Conservation (phyloP, 768 basidiomycete genomes). For the Lactifluus echinatus region DNA sequence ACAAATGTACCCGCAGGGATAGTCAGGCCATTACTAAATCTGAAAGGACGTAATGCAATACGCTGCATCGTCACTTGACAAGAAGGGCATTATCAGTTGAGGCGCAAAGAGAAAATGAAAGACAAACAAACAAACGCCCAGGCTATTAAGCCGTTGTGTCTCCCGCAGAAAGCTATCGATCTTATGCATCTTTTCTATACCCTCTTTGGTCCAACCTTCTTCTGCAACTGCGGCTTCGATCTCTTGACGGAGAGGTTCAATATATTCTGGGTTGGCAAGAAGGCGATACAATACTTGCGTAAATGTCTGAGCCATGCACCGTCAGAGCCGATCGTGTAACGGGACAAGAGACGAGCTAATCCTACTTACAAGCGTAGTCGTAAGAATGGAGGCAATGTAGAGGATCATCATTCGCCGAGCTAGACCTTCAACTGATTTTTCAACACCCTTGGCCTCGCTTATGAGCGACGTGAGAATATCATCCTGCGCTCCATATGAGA, state of each 20-base stretch:
- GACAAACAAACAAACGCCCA: slow-evolving; percentile 7
- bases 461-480: slow-evolving; percentile 38
- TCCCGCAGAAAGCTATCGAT: slow-evolving; percentile 26
- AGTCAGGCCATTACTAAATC: slow-evolving; percentile 29
- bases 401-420: slow-evolving; percentile 28
- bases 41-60: slow-evolving; percentile 23
- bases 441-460: slow-evolving; percentile 25
- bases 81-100: neutral
- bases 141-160: slow-evolving; percentile 12
- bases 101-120: no score
- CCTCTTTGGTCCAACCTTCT: slow-evolving; percentile 15
- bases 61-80: slow-evolving; percentile 20
- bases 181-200: slow-evolving; percentile 22
- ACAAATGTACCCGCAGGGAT: slow-evolving; percentile 34
- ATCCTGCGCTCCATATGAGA: slow-evolving; percentile 23
- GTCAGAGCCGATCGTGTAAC: neutral
- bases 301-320: neutral
- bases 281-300: slow-evolving; percentile 20
- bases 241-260: slow-evolving; percentile 23
- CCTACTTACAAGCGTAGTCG: slow-evolving; percentile 26
- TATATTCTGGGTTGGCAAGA: slow-evolving; percentile 22
- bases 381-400: slow-evolving; percentile 34
- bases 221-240: slow-evolving; percentile 15
- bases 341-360: no score
- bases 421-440: slow-evolving; percentile 27